Percentiles rank a stretch among this genome's conserved stretches.
phyloP scores from a whole-genome alignment of 2,329 filamentous ascomycete genomes.

The Verruconis gallopava region DNA sequence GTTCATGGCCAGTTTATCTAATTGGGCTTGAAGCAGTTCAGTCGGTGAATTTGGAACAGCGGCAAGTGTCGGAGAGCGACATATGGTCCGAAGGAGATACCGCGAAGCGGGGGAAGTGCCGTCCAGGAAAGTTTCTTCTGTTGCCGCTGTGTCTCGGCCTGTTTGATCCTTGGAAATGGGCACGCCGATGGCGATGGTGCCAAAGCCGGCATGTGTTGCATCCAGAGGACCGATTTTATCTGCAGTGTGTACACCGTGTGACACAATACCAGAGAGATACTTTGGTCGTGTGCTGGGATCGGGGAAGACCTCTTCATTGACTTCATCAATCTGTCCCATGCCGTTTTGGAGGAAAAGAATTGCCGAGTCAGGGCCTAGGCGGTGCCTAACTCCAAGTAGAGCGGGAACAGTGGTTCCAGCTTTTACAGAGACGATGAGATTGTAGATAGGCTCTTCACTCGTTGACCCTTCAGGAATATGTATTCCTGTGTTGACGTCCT shows the following conservation, averaged over 20 bases:
- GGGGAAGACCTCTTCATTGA: constrained; percentile 59
- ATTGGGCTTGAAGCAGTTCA: constrained; percentile 57
- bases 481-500: neutral
- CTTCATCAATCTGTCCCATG: constrained; percentile 67
- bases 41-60: constrained; percentile 45
- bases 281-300: constrained; percentile 52
- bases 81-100: constrained; percentile 31
- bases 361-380: constrained; percentile 55
- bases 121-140: constrained; percentile 11
- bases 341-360: constrained; percentile 70
- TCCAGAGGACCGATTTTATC: constrained; percentile 33
- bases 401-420: constrained; percentile 54
- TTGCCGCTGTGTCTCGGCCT: constrained; percentile 10
- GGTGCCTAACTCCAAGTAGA: constrained; percentile 50
- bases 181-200: constrained; percentile 44
- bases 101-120: constrained; percentile 14
- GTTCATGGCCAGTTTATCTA: constrained; percentile 66
- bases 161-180: constrained; percentile 23
- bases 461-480: neutral
- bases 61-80: constrained; percentile 47
- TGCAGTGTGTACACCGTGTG: constrained; percentile 40
- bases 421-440: constrained; percentile 71
- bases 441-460: constrained; percentile 43
- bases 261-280: constrained; percentile 60
- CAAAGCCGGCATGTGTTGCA: constrained; percentile 44